phyloP scores from a whole-genome alignment of 805 yeast species.

The Candida sithepensis region DNA sequence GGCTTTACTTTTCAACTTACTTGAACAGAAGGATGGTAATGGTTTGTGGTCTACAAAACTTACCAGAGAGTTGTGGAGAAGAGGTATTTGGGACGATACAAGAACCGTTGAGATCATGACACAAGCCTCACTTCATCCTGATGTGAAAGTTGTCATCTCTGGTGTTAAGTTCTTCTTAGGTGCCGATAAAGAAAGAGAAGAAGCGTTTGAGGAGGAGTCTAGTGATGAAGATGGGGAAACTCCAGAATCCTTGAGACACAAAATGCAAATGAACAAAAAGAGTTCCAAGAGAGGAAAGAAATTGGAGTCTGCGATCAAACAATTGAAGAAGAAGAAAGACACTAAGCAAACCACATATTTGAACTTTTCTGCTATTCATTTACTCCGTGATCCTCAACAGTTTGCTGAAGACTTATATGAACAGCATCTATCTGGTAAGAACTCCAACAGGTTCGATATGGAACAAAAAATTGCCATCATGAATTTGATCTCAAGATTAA shows the following conservation, averaged over 20 bases:
- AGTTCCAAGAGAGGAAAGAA: conserved; percentile 76
- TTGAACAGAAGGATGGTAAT: conserved; percentile 71
- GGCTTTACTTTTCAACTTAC: conserved; percentile 81
- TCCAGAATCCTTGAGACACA: conserved; percentile 70
- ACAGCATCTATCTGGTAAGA: conserved; percentile 67
- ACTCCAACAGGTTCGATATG: conserved; percentile 65
- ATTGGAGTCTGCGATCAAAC: conserved; percentile 68
- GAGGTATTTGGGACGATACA: conserved; percentile 98
- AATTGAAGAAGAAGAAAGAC: conserved; percentile 56
- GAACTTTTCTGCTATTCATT: conserved; percentile 92
- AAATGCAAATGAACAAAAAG: conserved; percentile 79
- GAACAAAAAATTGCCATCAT: conserved; percentile 87
- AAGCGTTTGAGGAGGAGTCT: conserved; percentile 67
- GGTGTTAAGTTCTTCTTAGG: conserved; percentile 92
- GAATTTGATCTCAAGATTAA: conserved; percentile 82
- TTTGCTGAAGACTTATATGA: conserved; percentile 84
- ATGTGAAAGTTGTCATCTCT: conserved; percentile 80
- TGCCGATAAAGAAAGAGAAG: conserved; percentile 92
- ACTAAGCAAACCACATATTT: conserved; percentile 63
- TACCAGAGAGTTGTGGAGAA: conserved; percentile 94
- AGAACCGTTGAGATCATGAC: conserved; percentile 97
- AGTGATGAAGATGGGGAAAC: conserved; percentile 71
- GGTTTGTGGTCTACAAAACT: conserved; percentile 96
- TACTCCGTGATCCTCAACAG: conserved; percentile 95
- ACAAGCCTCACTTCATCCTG: conserved; percentile 87